Percentiles rank a stretch among this genome's conserved stretches.
phyloP scores from a whole-genome alignment of 345 rosid genomes.

The Arabis hirsuta region DNA sequence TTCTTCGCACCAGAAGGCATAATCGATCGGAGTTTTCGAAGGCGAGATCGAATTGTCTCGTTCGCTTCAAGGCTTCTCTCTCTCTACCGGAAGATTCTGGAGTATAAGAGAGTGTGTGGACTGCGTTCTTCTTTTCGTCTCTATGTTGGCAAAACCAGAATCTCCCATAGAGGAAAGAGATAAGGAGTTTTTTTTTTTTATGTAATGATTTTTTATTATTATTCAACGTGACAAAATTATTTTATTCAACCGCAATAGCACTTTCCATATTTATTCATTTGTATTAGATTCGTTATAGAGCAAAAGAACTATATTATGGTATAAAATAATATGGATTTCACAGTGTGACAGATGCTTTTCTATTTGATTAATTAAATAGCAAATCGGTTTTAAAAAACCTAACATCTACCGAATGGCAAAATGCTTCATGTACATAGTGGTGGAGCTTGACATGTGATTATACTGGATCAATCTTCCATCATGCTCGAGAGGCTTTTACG shows the following conservation, averaged over 20 bases:
- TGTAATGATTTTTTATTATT: not conserved
- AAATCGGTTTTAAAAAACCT: no score
- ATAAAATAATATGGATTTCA: not conserved
- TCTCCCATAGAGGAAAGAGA: conserved; percentile 38
- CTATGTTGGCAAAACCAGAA: conserved; percentile 35
- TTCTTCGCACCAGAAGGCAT: conserved; percentile 93
- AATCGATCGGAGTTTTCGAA: conserved; percentile 38
- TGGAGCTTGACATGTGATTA: no score
- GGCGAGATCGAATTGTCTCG: not conserved
- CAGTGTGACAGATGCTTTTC: no score
- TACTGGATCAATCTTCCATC: no score
- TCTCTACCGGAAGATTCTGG: conserved; percentile 16
- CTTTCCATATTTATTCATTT: not conserved
- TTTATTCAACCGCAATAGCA: not conserved
- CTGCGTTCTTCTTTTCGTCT: conserved; percentile 44
- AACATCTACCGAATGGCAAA: no score
- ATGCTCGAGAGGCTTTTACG: no score
- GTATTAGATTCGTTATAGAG: not conserved
- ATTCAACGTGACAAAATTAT: not conserved
- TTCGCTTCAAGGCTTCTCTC: conserved; percentile 21
- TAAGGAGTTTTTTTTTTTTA: conserved; percentile 28
- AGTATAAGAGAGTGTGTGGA: conserved; percentile 35
- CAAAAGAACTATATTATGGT: not conserved
- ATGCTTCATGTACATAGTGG: no score
- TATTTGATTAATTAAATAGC: no score